Conservation (phyloP, 345 rosid species). For the Cochlearia excelsa region DNA sequence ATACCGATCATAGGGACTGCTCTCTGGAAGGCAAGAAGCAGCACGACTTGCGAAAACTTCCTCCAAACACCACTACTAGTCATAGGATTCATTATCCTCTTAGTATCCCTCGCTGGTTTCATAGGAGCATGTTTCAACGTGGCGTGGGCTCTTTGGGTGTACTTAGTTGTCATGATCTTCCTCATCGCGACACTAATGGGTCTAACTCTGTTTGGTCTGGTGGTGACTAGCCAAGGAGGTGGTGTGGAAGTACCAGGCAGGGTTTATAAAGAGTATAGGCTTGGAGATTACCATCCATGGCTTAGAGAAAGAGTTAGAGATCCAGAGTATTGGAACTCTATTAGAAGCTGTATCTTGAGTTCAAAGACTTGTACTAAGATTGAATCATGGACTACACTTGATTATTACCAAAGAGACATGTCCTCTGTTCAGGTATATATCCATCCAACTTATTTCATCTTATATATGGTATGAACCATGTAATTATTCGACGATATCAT, state of each 20-base stretch:
- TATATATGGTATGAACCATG: no score
- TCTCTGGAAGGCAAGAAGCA: slow-evolving; percentile 83
- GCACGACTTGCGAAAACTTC: slow-evolving; percentile 75
- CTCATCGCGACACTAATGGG: slow-evolving; percentile 64
- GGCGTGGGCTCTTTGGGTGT: slow-evolving; percentile 95
- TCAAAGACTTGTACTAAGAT: slow-evolving; percentile 67
- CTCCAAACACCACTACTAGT: slow-evolving; percentile 83
- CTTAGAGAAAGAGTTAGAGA: slow-evolving; percentile 58
- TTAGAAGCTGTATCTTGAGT: slow-evolving; percentile 68
- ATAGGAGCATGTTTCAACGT: slow-evolving; percentile 87
- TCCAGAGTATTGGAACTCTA: slow-evolving; percentile 62
- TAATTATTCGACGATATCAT: background rate
- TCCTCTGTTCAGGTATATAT: slow-evolving; percentile 66
- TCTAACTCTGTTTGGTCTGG: slow-evolving; percentile 75
- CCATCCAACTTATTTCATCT: background rate
- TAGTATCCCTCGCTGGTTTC: slow-evolving; percentile 83
- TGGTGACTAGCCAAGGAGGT: slow-evolving; percentile 79
- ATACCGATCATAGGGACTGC: slow-evolving; percentile 90
- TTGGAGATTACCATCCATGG: slow-evolving; percentile 81
- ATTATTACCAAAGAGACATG: slow-evolving; percentile 61
- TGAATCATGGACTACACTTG: slow-evolving; percentile 79
- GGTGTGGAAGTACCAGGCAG: slow-evolving; percentile 65
- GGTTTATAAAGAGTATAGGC: slow-evolving; percentile 67
- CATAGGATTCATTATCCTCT: slow-evolving; percentile 67
- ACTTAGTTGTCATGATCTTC: slow-evolving; percentile 78